These are phyloP conservation scores for Orbilia oligospora DNA, from an alignment of 2,329 filamentous ascomycete genomes.

Conservation along the genomic window DNA sequence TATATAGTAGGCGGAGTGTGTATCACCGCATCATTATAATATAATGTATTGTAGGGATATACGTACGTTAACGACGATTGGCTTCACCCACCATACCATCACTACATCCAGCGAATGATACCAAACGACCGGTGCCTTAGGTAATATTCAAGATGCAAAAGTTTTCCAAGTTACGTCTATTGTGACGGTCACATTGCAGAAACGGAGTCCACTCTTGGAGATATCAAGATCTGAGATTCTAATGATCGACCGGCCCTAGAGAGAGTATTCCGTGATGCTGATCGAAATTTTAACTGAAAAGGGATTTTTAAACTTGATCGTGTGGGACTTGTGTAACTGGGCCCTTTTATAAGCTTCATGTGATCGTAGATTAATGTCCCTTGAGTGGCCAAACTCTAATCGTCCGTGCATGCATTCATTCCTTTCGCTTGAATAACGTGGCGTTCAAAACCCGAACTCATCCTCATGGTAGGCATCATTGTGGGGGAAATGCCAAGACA, in stretches of 20 bases:
- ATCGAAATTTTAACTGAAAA: slow-evolving; percentile 5
- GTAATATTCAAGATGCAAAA: neutral
- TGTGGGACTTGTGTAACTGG: slow-evolving; percentile 5
- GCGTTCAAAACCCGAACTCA: neutral
- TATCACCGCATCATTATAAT: neutral
- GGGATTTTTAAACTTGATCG: neutral
- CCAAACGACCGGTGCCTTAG: neutral
- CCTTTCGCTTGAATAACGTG: slow-evolving; percentile 12
- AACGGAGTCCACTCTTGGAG: neutral
- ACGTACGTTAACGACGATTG: slow-evolving; percentile 27
- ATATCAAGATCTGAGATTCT: neutral
- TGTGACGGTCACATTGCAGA: slow-evolving; percentile 13
- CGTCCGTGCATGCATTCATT: slow-evolving; percentile 4
- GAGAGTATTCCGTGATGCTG: neutral
- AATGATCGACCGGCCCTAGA: too few species aligned
- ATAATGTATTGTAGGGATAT: neutral
- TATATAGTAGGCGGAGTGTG: neutral
- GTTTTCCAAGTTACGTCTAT: neutral
- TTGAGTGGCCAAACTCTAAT: slow-evolving; percentile 21
- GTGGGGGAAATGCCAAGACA: slow-evolving; percentile 11
- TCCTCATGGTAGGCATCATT: neutral
- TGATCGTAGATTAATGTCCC: neutral
- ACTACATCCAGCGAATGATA: neutral
- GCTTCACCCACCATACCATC: slow-evolving; percentile 39
- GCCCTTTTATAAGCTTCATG: slow-evolving; percentile 11